Conservation (phyloP, 73 alveolate species). For the Vitrella brassicaformis region DNA sequence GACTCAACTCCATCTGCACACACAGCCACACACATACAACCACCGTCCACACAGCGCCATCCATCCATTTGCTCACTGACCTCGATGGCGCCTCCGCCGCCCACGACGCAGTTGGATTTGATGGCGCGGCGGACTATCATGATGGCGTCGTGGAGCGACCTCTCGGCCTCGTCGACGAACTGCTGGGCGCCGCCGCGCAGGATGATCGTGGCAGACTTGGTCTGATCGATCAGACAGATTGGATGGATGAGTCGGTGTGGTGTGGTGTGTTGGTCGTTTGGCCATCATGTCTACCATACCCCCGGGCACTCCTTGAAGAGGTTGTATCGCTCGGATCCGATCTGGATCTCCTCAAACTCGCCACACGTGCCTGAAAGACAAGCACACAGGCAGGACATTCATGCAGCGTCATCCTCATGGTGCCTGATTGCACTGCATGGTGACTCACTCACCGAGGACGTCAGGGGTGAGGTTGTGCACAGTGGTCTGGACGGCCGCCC, state of each 20-base stretch:
- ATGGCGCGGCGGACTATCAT: constrained; percentile 83
- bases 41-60: no score
- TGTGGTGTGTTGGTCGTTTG: neutral
- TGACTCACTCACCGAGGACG: no score
- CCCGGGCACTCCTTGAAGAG: constrained; percentile 58
- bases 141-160: constrained; percentile 88
- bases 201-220: constrained; percentile 86
- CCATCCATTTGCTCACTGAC: no score
- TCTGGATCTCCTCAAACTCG: constrained; percentile 80
- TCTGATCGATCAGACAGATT: constrained; percentile 5
- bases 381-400: no score
- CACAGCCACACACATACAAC: no score
- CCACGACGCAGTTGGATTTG: constrained; percentile 66
- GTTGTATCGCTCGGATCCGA: constrained; percentile 86
- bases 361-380: constrained; percentile 88
- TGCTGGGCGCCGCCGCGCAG: constrained; percentile 96
- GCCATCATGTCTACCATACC: neutral
- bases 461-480: constrained; percentile 63
- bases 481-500: constrained; percentile 80
- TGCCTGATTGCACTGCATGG: no score
- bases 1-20: constrained; percentile 84
- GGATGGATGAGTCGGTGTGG: neutral
- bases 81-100: constrained; percentile 79
- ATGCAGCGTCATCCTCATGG: no score
- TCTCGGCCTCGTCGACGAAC: constrained; percentile 91